Evolutionary conservation across 805 yeast species (phyloP), one percentile per base, ranked within the genome.

Genomic region (Torulaspora maleeae): DNA sequence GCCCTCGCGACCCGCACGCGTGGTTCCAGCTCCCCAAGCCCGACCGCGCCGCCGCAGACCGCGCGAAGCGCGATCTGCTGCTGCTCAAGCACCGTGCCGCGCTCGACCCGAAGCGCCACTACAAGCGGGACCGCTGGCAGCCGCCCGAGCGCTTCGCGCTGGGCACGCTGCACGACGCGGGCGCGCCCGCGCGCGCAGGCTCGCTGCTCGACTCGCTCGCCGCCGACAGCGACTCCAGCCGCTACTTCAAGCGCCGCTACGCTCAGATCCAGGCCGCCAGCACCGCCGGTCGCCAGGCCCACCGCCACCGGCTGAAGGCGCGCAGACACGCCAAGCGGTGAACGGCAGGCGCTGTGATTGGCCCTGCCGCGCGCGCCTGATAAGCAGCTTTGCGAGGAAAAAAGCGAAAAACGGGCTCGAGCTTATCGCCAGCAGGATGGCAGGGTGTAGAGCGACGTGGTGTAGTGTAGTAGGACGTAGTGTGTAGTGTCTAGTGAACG

Each of bases 51-150:
- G 79, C 83, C 2, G 74, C 76, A 24, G 51, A 47, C 22, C 56
- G 59, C 38, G 61, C 86, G 16, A 84, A 84, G 59, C 74, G 95
- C 48, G 98, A 93, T 63, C 62, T 93, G 55, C 71, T 80, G 58
- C 68, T 93, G 12, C 72, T 93, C 48, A 82, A 87, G 59, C 86
- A 91, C 70, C 80, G 99, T 67, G 83, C 85, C 45, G 96, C 89
- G 8, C 73, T 93, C 50, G 98, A 93, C 62, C 98, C 97, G 6
- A 93, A 93, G 68, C 78, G 97, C 56, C 96, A 88, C 67, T 93
- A 93, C 68, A 88, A 86, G 67, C 87, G 86, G 63, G 93, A 84
- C 48, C 80, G 80, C 50, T 83, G 89, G 84, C 75, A 73, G 40
- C 73, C 75, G 6, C 91, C 95, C 37, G 86, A 85, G 58, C 79